Evolutionary conservation across 345 rosid species (phyloP).

Genomic region (Arabis hirsuta): DNA sequence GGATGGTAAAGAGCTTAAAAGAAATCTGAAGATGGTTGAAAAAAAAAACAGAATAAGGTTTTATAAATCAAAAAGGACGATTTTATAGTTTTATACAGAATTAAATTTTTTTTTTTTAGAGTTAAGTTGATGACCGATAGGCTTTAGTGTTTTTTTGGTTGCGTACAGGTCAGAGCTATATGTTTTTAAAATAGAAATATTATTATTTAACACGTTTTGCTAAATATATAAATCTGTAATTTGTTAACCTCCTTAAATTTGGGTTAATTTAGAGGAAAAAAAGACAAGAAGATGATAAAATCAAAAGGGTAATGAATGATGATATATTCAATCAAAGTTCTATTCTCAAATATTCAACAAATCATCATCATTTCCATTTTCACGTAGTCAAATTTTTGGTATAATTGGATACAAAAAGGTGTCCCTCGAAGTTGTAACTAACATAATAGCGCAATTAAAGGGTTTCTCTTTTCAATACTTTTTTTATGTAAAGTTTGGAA

Average conservation of each 20-base stretch:
- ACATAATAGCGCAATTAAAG: slow-evolving; percentile 64
- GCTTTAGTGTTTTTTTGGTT: slow-evolving; percentile 37
- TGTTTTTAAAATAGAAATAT: slow-evolving; percentile 25
- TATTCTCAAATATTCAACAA: slow-evolving; percentile 48
- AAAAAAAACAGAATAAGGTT: background rate
- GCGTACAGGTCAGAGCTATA: slow-evolving; percentile 38
- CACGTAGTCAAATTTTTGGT: slow-evolving; percentile 41
- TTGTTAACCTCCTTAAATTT: background rate
- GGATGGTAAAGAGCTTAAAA: slow-evolving; percentile 4
- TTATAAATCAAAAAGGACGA: slow-evolving; percentile 2
- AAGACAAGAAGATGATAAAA: slow-evolving; percentile 28
- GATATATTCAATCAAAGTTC: slow-evolving; percentile 47
- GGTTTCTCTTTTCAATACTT: slow-evolving; percentile 38
- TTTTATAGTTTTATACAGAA: slow-evolving; percentile 11
- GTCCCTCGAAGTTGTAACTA: slow-evolving; percentile 12
- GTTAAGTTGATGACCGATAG: slow-evolving; percentile 36
- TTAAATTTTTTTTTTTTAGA: background rate
- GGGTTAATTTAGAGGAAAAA: slow-evolving; percentile 13
- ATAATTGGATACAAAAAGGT: slow-evolving; percentile 48
- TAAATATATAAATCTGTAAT: slow-evolving; percentile 2
- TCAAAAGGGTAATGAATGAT: slow-evolving; percentile 49
- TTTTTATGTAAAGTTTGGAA: slow-evolving; percentile 30
- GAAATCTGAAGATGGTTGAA: background rate
- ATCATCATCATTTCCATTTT: slow-evolving; percentile 48
- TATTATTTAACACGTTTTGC: slow-evolving; percentile 27